A percentile compares a stretch with the other conserved stretches of the same genome.
Conservation (phyloP, 2,329 filamentous ascomycete genomes). For the Hymenoscyphus infarciens region DNA sequence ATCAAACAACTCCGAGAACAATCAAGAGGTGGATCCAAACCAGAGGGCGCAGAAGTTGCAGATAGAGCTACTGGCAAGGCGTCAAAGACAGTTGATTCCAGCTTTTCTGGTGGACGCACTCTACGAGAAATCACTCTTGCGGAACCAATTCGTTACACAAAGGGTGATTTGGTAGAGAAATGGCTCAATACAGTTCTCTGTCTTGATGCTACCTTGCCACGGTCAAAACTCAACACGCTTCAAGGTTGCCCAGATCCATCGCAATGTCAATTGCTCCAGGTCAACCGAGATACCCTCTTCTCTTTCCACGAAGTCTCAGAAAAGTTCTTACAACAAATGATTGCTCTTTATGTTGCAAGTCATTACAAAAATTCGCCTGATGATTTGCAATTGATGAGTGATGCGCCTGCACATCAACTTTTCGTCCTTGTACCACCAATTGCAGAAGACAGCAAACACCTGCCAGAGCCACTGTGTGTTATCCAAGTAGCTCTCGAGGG, state of each 20-base stretch:
- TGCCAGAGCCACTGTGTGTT: conserved; percentile 92
- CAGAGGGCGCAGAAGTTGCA: conserved; percentile 61
- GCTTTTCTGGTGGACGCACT: conserved; percentile 65
- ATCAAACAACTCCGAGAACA: conserved; percentile 97
- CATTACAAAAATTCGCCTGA: conserved; percentile 99
- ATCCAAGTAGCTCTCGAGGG: conserved; percentile 94
- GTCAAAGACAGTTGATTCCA: conserved; percentile 58
- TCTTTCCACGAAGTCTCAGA: conserved; percentile 97
- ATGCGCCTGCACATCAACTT: conserved; percentile 92
- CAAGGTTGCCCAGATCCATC: conserved; percentile 81
- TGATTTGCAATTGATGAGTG: conserved; percentile 97
- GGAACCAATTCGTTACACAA: conserved; percentile 91
- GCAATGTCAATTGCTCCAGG: conserved; percentile 85
- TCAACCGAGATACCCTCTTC: conserved; percentile 96
- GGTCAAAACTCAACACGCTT: conserved; percentile 36
- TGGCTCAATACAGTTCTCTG: conserved; percentile 95
- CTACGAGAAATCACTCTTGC: conserved; percentile 88
- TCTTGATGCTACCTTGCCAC: conserved; percentile 85
- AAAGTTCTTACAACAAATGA: conserved; percentile 97
- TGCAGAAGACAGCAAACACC: conserved; percentile 67
- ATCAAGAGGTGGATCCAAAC: conserved; percentile 61
- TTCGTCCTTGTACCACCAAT: conserved; percentile 91
- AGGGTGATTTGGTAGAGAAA: conserved; percentile 87
- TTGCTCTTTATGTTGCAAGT: conserved; percentile 92
- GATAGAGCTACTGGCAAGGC: conserved; percentile 77